Percentiles rank a stretch among this genome's conserved stretches.
Evolutionary conservation across 164 flowering plant genomes (phyloP).

Genomic region (Aristolochia fimbriata): DNA sequence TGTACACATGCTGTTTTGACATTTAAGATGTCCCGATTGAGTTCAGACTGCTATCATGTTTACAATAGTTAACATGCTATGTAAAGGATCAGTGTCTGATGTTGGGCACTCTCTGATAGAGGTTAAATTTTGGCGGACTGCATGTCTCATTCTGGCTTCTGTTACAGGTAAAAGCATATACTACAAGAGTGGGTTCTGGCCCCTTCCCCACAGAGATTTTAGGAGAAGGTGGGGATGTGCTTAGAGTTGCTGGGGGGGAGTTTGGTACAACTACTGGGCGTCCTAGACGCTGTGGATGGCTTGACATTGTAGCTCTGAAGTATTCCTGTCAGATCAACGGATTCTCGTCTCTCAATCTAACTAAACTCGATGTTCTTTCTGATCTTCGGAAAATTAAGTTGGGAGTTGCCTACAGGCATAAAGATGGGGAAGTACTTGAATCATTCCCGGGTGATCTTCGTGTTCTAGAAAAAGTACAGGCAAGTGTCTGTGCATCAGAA

Average conservation of each 20-base stretch:
- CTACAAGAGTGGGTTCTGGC: slow-evolving; percentile 92
- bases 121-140: too few species aligned
- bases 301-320: slow-evolving; percentile 75
- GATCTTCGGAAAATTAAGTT: slow-evolving; percentile 65
- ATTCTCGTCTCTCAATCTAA: slow-evolving; percentile 80
- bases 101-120: too few species aligned
- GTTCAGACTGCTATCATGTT: too few species aligned
- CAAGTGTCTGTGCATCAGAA: slow-evolving; percentile 10
- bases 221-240: slow-evolving; percentile 68
- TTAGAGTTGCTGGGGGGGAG: slow-evolving; percentile 80
- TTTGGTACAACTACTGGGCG: slow-evolving; percentile 97
- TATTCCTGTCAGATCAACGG: slow-evolving; percentile 79
- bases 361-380: slow-evolving; percentile 86
- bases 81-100: too few species aligned
- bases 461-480: slow-evolving; percentile 63
- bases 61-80: too few species aligned
- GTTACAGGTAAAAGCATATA: slow-evolving; percentile 88
- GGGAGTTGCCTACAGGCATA: slow-evolving; percentile 54
- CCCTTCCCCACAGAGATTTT: slow-evolving; percentile 88
- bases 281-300: slow-evolving; percentile 98
- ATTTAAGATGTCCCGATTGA: too few species aligned
- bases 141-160: neutral
- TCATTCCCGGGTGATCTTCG: slow-evolving; percentile 78
- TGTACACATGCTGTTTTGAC: too few species aligned
- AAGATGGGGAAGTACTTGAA: slow-evolving; percentile 53